Evolutionary conservation across 352 stramenopile genomes (phyloP).

Genomic region (Phytopythium litorale): DNA sequence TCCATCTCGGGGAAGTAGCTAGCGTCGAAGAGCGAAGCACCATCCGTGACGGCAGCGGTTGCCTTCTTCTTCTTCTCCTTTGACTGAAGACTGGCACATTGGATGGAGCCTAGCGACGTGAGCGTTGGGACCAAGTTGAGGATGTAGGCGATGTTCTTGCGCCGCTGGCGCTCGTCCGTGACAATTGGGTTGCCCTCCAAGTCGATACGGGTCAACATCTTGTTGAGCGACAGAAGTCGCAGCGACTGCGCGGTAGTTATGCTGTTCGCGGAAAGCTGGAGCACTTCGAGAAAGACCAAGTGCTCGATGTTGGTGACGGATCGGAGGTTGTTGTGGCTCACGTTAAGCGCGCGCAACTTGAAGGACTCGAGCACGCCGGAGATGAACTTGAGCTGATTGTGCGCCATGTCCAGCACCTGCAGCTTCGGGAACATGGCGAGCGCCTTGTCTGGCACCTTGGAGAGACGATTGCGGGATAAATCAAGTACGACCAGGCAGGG

Average conservation of each 20-base stretch:
- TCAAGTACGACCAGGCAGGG: conserved; percentile 47
- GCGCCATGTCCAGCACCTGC: conserved; percentile 53
- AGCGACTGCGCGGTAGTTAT: conserved; percentile 48
- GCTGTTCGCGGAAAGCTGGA: conserved; percentile 48
- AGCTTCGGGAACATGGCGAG: conserved; percentile 55
- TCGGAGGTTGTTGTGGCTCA: conserved; percentile 53
- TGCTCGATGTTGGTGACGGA: conserved; percentile 76
- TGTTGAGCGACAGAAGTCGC: conserved; percentile 71
- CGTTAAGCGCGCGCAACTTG: conserved; percentile 56
- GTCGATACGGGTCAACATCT: conserved; percentile 59
- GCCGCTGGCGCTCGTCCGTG: conserved; percentile 55
- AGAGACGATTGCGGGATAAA: conserved; percentile 58
- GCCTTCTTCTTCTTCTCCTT: conserved; percentile 55
- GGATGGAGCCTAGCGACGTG: conserved; percentile 55
- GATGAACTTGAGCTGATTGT: conserved; percentile 59
- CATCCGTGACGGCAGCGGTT: conserved; percentile 1
- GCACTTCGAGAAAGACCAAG: conserved; percentile 49
- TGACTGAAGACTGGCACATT: conserved; percentile 29
- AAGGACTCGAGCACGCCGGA: conserved; percentile 47
- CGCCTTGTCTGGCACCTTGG: conserved; percentile 46
- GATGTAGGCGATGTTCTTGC: conserved; percentile 73
- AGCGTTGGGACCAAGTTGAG: conserved; percentile 72
- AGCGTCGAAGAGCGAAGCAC: conserved; percentile 44
- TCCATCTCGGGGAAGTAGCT: conserved; percentile 31
- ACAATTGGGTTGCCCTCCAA: conserved; percentile 75